phyloP scores from a whole-genome alignment of 371 early-diverging fungal species.

The Ordospora pajunii region DNA sequence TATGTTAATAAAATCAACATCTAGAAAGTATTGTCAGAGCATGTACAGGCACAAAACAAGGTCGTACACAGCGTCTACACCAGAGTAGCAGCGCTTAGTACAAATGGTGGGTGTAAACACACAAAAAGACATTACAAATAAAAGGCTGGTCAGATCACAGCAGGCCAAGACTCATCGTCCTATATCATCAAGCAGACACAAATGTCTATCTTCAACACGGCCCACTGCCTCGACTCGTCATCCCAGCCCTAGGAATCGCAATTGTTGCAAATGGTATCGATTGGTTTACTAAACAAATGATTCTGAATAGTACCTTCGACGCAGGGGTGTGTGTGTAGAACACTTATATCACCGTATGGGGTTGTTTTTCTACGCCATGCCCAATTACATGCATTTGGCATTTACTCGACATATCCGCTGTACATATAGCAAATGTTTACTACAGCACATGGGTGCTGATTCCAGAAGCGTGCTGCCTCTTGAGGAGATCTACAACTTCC shows the following conservation, averaged over 20 bases:
- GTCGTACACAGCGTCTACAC: no score
- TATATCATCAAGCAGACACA: slow-evolving; percentile 30
- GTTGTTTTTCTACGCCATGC: neutral
- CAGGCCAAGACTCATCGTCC: neutral
- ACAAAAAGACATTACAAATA: slow-evolving; percentile 18
- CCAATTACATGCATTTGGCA: neutral
- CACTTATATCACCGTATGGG: neutral
- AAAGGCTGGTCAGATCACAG: slow-evolving; percentile 47
- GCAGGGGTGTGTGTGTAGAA: neutral
- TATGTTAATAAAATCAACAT: neutral
- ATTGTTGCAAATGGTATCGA: slow-evolving; percentile 12
- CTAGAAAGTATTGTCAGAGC: no score
- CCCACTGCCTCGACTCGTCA: slow-evolving; percentile 34
- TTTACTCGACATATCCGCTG: neutral
- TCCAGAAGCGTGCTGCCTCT: slow-evolving; percentile 15
- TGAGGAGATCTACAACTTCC: slow-evolving; percentile 21
- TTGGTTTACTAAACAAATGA: slow-evolving; percentile 44
- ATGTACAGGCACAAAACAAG: no score
- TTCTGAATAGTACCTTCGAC: slow-evolving; percentile 48
- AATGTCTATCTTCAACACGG: neutral
- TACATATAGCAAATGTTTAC: neutral
- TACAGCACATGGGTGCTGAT: neutral
- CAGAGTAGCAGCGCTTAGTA: no score
- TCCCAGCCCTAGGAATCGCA: slow-evolving; percentile 22
- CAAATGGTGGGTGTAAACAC: neutral